Percentiles rank a stretch among this genome's conserved stretches.
phyloP scores from a whole-genome alignment of 257 asterid genomes.

The Marsdenia floribunda region DNA sequence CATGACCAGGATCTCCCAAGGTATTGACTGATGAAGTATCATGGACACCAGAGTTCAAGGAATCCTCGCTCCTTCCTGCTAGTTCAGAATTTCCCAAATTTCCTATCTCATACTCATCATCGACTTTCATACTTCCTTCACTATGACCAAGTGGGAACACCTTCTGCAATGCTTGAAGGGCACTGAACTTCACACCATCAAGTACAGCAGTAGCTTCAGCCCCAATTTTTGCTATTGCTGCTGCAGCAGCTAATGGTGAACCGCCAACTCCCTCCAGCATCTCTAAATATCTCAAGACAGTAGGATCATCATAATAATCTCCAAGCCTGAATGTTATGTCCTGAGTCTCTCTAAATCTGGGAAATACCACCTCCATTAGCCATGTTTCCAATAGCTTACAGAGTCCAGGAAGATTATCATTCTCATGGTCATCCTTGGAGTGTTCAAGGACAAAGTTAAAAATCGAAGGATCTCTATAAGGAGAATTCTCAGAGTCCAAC shows the following conservation, averaged over 20 bases:
- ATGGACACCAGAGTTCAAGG: slow-evolving; percentile 25
- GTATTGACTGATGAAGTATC: slow-evolving; percentile 31
- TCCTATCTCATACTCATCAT: slow-evolving; percentile 33
- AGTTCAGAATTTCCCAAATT: slow-evolving; percentile 27
- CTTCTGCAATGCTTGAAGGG: slow-evolving; percentile 79
- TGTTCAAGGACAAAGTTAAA: slow-evolving; percentile 72
- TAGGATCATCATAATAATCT: slow-evolving; percentile 93
- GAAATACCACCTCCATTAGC: slow-evolving; percentile 96
- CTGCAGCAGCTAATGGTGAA: slow-evolving; percentile 98
- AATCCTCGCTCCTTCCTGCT: slow-evolving; percentile 29
- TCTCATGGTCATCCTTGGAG: slow-evolving; percentile 69
- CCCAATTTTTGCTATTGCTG: slow-evolving; percentile 91
- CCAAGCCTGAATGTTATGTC: slow-evolving; percentile 71
- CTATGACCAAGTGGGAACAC: slow-evolving; percentile 68
- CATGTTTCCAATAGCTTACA: slow-evolving; percentile 94
- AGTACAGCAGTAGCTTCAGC: slow-evolving; percentile 97
- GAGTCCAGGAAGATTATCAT: slow-evolving; percentile 83
- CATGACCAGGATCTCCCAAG: slow-evolving; percentile 28
- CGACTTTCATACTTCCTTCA: slow-evolving; percentile 37
- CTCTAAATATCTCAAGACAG: slow-evolving; percentile 87
- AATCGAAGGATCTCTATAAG: slow-evolving; percentile 80
- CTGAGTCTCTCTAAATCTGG: slow-evolving; percentile 87
- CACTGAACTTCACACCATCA: slow-evolving; percentile 76
- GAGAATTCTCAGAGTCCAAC: slow-evolving; percentile 63
- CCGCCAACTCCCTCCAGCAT: slow-evolving; percentile 79